Conservation (phyloP, 192 early-diverging fungal species). For the Geranomyces michiganensis region DNA sequence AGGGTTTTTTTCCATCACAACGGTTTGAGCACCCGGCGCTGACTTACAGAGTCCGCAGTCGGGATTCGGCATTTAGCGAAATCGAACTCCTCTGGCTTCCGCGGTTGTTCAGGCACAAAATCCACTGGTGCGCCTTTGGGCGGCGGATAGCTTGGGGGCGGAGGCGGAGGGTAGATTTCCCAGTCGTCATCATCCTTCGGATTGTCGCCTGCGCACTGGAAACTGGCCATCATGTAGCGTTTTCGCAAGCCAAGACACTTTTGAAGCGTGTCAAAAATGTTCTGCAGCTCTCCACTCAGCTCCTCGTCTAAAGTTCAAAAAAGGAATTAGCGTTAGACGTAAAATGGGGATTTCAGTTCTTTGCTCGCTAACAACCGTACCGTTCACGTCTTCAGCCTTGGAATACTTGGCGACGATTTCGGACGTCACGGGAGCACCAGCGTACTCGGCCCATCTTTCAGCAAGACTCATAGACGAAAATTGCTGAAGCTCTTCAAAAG, state of each 20-base stretch:
- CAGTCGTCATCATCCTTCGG: constrained; percentile 79
- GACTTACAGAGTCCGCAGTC: constrained; percentile 13
- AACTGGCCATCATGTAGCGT: constrained; percentile 75
- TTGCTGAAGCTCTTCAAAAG: constrained; percentile 24
- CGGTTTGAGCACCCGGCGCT: no score
- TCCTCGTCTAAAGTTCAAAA: constrained; percentile 45
- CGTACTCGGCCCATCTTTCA: constrained; percentile 55
- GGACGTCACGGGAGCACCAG: constrained; percentile 54
- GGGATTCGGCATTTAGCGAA: constrained; percentile 48
- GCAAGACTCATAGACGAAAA: constrained; percentile 49
- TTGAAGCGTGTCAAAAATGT: constrained; percentile 65
- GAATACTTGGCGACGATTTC: constrained; percentile 53
- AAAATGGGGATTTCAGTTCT: no score
- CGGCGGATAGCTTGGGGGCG: constrained; percentile 66
- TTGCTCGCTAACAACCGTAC: constrained; percentile 12
- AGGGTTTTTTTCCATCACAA: no score
- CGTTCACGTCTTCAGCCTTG: constrained; percentile 27
- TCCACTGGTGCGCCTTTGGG: constrained; percentile 5
- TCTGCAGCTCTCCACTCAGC: constrained; percentile 63
- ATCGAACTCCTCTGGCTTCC: constrained; percentile 41
- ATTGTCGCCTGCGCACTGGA: constrained; percentile 78
- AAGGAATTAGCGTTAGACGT: background rate
- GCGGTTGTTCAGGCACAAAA: constrained; percentile 7
- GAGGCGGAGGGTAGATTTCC: constrained; percentile 86
- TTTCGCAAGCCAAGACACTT: constrained; percentile 77